Percentiles rank a stretch among this genome's conserved stretches.
Conservation (phyloP, 83 land plant species). For the Isoetes engelmannii region DNA sequence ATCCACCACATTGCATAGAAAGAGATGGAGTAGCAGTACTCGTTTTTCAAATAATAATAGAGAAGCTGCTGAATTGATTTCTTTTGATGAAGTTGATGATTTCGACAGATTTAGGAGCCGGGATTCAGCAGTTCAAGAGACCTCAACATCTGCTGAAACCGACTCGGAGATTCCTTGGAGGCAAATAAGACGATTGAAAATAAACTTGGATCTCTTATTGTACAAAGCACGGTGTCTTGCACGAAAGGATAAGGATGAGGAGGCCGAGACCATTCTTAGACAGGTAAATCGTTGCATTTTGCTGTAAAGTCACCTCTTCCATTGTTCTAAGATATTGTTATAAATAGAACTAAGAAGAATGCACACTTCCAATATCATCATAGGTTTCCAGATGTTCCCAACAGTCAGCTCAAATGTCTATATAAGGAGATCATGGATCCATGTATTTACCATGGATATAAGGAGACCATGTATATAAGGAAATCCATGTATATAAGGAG, state of each 20-base stretch:
- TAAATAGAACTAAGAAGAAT: not conserved
- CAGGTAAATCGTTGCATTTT: constrained; percentile 29
- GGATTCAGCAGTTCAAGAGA: not conserved
- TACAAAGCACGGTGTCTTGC: constrained; percentile 50
- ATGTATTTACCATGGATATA: not conserved
- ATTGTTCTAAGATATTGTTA: not conserved
- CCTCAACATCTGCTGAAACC: constrained; percentile 2
- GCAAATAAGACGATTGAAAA: constrained; percentile 34
- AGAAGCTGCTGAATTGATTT: too few relatives aligned
- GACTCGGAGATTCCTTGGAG: constrained; percentile 16
- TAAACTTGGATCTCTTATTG: constrained; percentile 55
- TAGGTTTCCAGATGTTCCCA: not conserved
- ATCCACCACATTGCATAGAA: too few relatives aligned
- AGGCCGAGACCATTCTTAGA: constrained; percentile 42
- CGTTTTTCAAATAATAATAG: too few relatives aligned
- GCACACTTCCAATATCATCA: not conserved
- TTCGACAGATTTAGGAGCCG: not conserved
- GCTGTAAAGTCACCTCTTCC: not conserved
- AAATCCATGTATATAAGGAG: too few relatives aligned
- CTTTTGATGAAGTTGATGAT: not conserved
- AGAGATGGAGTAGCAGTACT: too few relatives aligned
- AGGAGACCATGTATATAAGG: too few relatives aligned
- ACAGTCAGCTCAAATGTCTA: not conserved
- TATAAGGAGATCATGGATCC: not conserved
- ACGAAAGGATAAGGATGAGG: constrained; percentile 28